Evolutionary conservation across 352 stramenopile species (phyloP), one percentile per base, ranked within the genome.

Genomic region (Phytophthora cryptogea): DNA sequence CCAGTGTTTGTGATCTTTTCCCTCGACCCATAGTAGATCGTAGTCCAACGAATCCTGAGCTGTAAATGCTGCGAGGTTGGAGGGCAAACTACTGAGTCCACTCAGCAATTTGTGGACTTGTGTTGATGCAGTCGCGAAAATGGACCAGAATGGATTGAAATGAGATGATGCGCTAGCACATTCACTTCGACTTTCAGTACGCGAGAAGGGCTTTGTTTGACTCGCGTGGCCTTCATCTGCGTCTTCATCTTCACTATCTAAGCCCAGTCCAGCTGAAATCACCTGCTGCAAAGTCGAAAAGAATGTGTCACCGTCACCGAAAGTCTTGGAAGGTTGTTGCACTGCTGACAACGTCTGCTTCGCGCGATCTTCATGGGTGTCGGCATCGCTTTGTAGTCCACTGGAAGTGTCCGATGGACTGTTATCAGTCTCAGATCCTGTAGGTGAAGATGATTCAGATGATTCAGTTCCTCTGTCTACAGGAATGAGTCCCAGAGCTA

Each of bases 1-100:
- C 63, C 63, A 70, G 30, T 28, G 27, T 8, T 54, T 30, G 28
- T 62, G 30, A 41, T 44, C 27, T 1, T 58, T 36, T 46, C 57
- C 49, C 16, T 70, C 50, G 3, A 42, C 27, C 63, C 63, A 63
- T 8, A 42, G 43, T 17, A 70, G 9, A 59, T 70, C 63, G 26
- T 66, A 66, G 45, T 62, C 56, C 8, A 28, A 28, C 5, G 56
- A 57, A 20, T 70, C 56, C 10, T 58, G 10, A 17, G 13, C 14
- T 16, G 49, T 40, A 7, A 41, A 4, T 10, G 17, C 37, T 32
- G 20, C 27, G 11, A 39, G 5, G 14, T 48, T 6, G 0, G 54
- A 51, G 14, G 11, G 23, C 6, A 70, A 40, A 2, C 11, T 27
- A 45, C 44, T 44, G 3, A 54, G 35, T 14, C 23, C 56, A n/a